Base-by-base conservation (phyloP, 1,284 basidiomycete genomes). In the Cutaneotrichosporon mucoides region DNA sequence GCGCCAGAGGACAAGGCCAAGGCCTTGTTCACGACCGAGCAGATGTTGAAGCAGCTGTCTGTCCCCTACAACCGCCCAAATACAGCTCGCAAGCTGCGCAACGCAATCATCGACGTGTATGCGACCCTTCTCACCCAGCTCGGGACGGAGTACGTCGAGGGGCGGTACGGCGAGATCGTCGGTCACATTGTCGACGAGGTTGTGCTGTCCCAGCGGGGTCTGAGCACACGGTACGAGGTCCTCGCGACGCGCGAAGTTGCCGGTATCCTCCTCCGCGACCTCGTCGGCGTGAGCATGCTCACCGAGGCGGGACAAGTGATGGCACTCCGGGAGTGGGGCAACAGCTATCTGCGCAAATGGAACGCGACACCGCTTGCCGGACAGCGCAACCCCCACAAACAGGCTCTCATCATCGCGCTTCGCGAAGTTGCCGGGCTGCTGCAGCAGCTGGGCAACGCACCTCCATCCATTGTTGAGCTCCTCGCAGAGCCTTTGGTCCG, bases 221-320 rank as follows among this genome's bases (percentile, higher is more conserved):
- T 79, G 41, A 76, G 81, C 13, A 82, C 84, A 4, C 83, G 88
- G 63, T 88, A 90, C 70, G 94, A 97, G 53, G 81, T 83, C 1
- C 77, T 97, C 7, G 80, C 88, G 5, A 82, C 88, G 2, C 83
- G 90, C 13, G 87, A 86, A 42, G 81, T 90, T 6, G 86, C 92
- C 38, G 85, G 85, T 2, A 83, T 92, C 40, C 72, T 98, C 9
- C 78, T 98, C 38, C 82, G 92, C 46, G 90, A 95, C 67, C 83
- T 97, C 36, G 85, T 99, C 50, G 92, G 90, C 1, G 85, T 89
- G 5, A 81, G 92, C 56, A 87, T 98, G 83, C 79, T 99, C 52
- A 88, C 88, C 58, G 94, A 98, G 72, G 90, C 92, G 66, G 92
- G 88, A 0, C 94, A 98, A 77, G 94, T 97, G 52, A 81, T 83